phyloP scores from a whole-genome alignment of 2,329 filamentous ascomycete genomes.

The Fusarium penzigii region DNA sequence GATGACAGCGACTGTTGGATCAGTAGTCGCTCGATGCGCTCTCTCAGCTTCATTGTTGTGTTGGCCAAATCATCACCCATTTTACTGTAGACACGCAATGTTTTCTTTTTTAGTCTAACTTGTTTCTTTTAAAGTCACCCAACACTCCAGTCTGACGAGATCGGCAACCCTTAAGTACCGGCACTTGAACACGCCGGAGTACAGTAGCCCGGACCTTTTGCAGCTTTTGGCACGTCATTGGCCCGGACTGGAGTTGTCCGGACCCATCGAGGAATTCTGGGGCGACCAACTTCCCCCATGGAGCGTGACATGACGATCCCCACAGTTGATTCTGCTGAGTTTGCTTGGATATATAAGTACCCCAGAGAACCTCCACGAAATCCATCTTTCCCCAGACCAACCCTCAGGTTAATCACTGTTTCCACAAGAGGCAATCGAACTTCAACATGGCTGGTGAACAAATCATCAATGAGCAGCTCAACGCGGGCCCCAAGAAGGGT shows the following conservation, averaged over 20 bases:
- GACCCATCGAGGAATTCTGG: not conserved
- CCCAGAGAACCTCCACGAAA: not conserved
- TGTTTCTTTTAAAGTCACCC: too few species aligned
- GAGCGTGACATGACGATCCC: too few species aligned
- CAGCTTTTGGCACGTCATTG: not conserved
- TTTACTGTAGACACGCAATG: not conserved
- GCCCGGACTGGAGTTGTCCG: conserved; percentile 5
- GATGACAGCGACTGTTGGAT: not conserved
- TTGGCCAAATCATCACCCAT: not conserved
- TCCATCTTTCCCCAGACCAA: not conserved
- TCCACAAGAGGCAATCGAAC: not conserved
- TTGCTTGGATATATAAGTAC: not conserved
- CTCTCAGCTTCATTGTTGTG: not conserved
- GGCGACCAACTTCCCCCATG: too few species aligned
- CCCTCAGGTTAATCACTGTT: not conserved
- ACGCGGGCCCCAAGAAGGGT: conserved; percentile 18
- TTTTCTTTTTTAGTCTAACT: too few species aligned
- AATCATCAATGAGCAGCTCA: not conserved
- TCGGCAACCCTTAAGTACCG: not conserved
- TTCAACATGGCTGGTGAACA: conserved; percentile 2
- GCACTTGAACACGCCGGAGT: not conserved
- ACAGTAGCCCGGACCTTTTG: not conserved
- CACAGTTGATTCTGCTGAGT: not conserved
- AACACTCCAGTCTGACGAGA: not conserved
- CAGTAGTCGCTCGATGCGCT: not conserved